These are phyloP conservation scores for Leucosporidium creatinivorum DNA, from an alignment of 768 basidiomycete species.

Conservation along the genomic window DNA sequence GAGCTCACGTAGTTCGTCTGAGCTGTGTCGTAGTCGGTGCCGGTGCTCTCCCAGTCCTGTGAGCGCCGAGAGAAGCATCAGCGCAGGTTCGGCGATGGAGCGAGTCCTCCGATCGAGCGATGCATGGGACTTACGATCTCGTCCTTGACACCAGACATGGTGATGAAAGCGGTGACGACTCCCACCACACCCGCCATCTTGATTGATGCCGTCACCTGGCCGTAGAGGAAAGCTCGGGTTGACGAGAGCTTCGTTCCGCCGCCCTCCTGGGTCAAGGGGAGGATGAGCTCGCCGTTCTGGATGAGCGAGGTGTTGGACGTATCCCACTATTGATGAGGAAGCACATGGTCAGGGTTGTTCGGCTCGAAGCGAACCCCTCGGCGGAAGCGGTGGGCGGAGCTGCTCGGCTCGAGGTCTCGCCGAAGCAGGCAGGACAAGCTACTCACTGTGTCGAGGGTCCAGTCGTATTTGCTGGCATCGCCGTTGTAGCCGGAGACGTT, in stretches of 20 bases:
- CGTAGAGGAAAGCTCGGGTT: conserved; percentile 40
- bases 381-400: not conserved
- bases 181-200: conserved; percentile 37
- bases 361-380: conserved; percentile 12
- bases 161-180: conserved; percentile 40
- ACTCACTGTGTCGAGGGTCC: conserved; percentile 36
- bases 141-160: conserved; percentile 32
- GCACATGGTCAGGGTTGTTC: too few species aligned
- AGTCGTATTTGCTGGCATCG: conserved; percentile 39
- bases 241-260: conserved; percentile 41
- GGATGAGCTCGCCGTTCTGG: conserved; percentile 25
- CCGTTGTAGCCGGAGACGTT: conserved; percentile 38
- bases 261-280: conserved; percentile 25
- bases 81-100: too few species aligned
- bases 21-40: conserved; percentile 6
- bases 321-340: conserved; percentile 25
- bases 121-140: conserved; percentile 37
- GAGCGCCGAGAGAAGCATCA: not conserved
- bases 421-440: not conserved
- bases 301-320: conserved; percentile 30
- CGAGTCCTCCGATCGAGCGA: too few species aligned
- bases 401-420: not conserved
- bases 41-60: conserved; percentile 15
- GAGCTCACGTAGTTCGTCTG: conserved; percentile 19
- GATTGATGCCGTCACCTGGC: conserved; percentile 34